Percentiles rank a stretch among this genome's conserved stretches.
phyloP scores from a whole-genome alignment of 106 monocot species.

The Acorus calamus region DNA sequence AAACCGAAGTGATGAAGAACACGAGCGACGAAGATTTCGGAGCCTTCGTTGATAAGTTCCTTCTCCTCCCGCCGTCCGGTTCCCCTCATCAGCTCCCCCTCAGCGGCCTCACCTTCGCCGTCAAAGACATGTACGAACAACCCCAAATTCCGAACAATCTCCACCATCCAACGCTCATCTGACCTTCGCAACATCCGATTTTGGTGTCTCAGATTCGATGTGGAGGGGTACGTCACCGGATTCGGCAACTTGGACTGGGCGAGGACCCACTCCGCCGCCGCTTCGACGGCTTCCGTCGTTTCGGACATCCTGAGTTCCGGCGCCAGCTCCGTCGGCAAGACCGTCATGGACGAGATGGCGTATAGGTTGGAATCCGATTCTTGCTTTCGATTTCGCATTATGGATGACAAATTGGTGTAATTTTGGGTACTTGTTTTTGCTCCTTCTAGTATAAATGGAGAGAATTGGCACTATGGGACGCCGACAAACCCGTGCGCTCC shows the following conservation, averaged over 20 bases:
- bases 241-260: conserved; percentile 95
- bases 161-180: neutral
- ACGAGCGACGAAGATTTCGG: conserved; percentile 27
- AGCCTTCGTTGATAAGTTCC: conserved; percentile 63
- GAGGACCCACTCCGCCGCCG: conserved; percentile 55
- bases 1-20: neutral
- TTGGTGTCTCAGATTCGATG: conserved; percentile 52
- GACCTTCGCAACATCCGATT: neutral
- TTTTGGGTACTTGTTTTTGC: neutral
- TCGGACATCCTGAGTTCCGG: conserved; percentile 48
- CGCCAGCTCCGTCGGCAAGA: conserved; percentile 75
- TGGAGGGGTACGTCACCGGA: conserved; percentile 56
- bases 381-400: neutral
- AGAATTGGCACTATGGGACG: conserved; percentile 83
- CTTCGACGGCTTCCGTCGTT: conserved; percentile 63
- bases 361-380: conserved; percentile 42
- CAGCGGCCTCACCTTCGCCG: conserved; percentile 75
- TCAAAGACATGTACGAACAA: conserved; percentile 73
- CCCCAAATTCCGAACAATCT: neutral
- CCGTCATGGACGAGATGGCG: conserved; percentile 98
- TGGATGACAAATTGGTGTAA: neutral
- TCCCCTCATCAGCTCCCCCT: conserved; percentile 27
- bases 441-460: conserved; percentile 70
- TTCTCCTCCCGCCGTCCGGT: conserved; percentile 20
- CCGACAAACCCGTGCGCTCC: conserved; percentile 63